These are phyloP conservation scores for Citrus inodora DNA, from an alignment of 345 rosid genomes.

Conservation along the genomic window DNA sequence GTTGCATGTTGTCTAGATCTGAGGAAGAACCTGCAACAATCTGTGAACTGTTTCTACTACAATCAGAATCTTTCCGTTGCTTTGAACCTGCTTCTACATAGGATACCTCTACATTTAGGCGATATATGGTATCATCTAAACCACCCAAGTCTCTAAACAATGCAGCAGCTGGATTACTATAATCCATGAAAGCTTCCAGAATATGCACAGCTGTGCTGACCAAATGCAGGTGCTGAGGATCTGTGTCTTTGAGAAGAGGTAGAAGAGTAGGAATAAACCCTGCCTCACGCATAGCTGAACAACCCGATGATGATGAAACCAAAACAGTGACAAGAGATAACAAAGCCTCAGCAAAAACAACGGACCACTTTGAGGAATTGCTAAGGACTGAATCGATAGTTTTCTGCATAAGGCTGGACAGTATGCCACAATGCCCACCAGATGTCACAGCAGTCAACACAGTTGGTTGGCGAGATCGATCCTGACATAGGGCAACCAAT, in stretches of 20 bases:
- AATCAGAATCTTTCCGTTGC: conserved; percentile 54
- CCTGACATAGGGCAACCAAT: conserved; percentile 90
- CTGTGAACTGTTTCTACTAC: conserved; percentile 35
- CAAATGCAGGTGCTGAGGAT: conserved; percentile 89
- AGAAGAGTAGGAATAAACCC: conserved; percentile 89
- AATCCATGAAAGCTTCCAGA: conserved; percentile 93
- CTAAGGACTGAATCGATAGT: conserved; percentile 73
- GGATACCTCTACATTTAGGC: conserved; percentile 79
- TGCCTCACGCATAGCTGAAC: conserved; percentile 94
- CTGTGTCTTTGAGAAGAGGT: conserved; percentile 91
- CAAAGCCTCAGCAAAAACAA: conserved; percentile 83
- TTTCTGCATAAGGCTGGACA: conserved; percentile 90
- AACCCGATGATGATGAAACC: conserved; percentile 88
- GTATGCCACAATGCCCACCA: conserved; percentile 87
- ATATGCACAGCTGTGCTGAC: conserved; percentile 86
- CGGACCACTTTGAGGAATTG: conserved; percentile 71
- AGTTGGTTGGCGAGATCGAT: conserved; percentile 78
- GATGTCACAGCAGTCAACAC: conserved; percentile 90
- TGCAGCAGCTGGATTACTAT: conserved; percentile 89
- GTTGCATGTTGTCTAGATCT: conserved; percentile 52
- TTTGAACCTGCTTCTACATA: conserved; percentile 52
- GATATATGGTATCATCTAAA: conserved; percentile 83
- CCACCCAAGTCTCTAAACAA: conserved; percentile 97
- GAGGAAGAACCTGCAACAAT: conserved; percentile 36
- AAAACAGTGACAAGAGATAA: conserved; percentile 84